Conservation (phyloP, 2,329 filamentous ascomycete species). For the Eutypa lata region DNA sequence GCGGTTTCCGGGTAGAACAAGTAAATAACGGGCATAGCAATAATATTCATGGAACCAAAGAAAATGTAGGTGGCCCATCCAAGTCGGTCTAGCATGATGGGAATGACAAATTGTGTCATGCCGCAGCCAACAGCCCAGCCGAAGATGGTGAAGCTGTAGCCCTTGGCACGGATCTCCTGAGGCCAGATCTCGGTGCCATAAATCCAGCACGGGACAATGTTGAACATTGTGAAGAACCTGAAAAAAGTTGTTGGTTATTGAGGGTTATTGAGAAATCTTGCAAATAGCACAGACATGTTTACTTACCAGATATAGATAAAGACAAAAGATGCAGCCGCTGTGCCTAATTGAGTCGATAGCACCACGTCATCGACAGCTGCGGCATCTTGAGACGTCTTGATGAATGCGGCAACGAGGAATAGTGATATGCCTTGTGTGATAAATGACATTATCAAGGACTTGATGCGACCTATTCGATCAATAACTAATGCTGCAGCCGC, state of each 20-base stretch:
- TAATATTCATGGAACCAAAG: slow-evolving; percentile 47
- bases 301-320: slow-evolving; percentile 25
- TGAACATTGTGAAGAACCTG: slow-evolving; percentile 28
- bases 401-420: slow-evolving; percentile 30
- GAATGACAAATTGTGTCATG: slow-evolving; percentile 50
- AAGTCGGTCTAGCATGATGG: slow-evolving; percentile 48
- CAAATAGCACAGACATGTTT: background rate
- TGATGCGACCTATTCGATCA: slow-evolving; percentile 43
- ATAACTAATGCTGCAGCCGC: slow-evolving; percentile 49
- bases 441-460: slow-evolving; percentile 22
- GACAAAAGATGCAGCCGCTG: slow-evolving; percentile 21
- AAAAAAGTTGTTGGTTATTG: background rate
- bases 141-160: slow-evolving; percentile 56
- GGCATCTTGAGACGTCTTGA: slow-evolving; percentile 22
- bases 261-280: background rate
- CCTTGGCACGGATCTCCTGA: slow-evolving; percentile 54
- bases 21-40: slow-evolving; percentile 49
- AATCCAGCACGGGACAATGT: slow-evolving; percentile 31
- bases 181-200: slow-evolving; percentile 54
- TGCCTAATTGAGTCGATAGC: slow-evolving; percentile 8
- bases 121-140: slow-evolving; percentile 58
- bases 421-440: slow-evolving; percentile 25
- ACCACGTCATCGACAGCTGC: slow-evolving; percentile 6
- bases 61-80: slow-evolving; percentile 49
- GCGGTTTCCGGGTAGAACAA: slow-evolving; percentile 25